These are phyloP conservation scores for Schoenoplectus triqueter DNA, from an alignment of 202 grass and related monocot genomes.

Conservation along the genomic window DNA sequence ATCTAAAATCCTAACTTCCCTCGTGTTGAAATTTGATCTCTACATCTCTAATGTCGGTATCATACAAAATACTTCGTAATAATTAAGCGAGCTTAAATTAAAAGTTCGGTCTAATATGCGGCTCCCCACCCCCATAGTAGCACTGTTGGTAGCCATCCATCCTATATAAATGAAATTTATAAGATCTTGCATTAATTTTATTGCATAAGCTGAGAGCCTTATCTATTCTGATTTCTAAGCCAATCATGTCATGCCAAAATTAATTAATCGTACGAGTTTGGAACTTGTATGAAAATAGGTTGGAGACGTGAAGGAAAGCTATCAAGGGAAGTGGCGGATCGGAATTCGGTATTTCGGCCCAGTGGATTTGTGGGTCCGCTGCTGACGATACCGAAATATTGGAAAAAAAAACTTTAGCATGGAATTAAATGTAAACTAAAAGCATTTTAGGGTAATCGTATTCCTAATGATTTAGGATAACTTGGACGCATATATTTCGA, in stretches of 20 bases:
- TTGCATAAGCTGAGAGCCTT: conserved; percentile 16
- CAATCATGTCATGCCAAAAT: conserved; percentile 24
- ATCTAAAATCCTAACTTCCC: too few relatives aligned
- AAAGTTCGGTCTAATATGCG: too few relatives aligned
- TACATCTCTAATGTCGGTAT: too few relatives aligned
- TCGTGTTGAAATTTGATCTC: too few relatives aligned
- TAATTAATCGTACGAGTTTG: neutral
- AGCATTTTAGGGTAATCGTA: neutral
- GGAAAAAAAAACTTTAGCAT: neutral
- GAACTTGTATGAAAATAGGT: neutral
- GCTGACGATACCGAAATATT: neutral
- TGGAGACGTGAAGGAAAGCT: conserved; percentile 24
- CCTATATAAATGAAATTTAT: too few relatives aligned
- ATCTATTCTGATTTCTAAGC: conserved; percentile 23
- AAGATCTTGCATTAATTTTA: neutral
- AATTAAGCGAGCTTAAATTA: too few relatives aligned
- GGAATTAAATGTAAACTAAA: neutral
- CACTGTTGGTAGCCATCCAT: neutral
- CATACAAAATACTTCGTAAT: too few relatives aligned
- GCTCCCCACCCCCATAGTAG: neutral
- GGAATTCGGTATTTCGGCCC: conserved; percentile 5
- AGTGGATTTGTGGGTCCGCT: conserved; percentile 15
- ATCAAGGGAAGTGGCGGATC: neutral
- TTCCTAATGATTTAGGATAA: neutral
- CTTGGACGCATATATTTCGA: too few relatives aligned